Base-by-base conservation (phyloP, 2,329 filamentous ascomycete genomes). In the Cladophialophora psammophila region DNA sequence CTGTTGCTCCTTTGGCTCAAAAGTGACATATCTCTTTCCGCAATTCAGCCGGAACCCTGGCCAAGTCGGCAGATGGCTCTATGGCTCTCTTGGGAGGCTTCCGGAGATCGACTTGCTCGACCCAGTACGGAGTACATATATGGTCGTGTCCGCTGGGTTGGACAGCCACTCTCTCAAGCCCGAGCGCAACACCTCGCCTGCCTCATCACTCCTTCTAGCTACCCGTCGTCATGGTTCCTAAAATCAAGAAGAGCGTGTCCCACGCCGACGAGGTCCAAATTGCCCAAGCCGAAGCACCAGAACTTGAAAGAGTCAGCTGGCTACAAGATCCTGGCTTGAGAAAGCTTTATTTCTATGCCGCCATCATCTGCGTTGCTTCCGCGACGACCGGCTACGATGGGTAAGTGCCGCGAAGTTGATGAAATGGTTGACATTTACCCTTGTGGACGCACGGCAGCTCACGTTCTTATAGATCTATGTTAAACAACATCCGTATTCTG, bases 361-460 rank as follows among this genome's bases (percentile, higher is more conserved):
- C 81, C 20, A 82, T 88, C 66, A 80, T 89, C 65, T 85, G 86
- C 76, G 79, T 88, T 64, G 86, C 85, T 12, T 88, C 86, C 31
- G 86, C 67, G 31, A 69, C 67, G 85, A 52, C 88, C 86, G 35
- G 88, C 86, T 69, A 88, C 74, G 87, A 89, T 77, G 86, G 86
- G 80, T 81, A 72, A 57, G 67, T 64, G n/a, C 18, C 18, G n/a
- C 12, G 32, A 26, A 48, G n/a, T 35, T 18, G n/a, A 26, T 20
- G 9, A 8, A 15, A 86, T 32, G 85, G 6, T 12, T 26, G 26
- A 26, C 26, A 26, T 26, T 26, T 26, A 26, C 26, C 26, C 26
- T 13, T 35, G 4, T 32, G 12, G 15, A 20, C 9, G 15, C 18
- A 18, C 35, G 42, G 48, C 50, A 13, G 88, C 76, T 85, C 85